A percentile compares a stretch with the other conserved stretches of the same genome.
Conservation (phyloP, 1,284 basidiomycete species). For the Sporisorium scitamineum region DNA sequence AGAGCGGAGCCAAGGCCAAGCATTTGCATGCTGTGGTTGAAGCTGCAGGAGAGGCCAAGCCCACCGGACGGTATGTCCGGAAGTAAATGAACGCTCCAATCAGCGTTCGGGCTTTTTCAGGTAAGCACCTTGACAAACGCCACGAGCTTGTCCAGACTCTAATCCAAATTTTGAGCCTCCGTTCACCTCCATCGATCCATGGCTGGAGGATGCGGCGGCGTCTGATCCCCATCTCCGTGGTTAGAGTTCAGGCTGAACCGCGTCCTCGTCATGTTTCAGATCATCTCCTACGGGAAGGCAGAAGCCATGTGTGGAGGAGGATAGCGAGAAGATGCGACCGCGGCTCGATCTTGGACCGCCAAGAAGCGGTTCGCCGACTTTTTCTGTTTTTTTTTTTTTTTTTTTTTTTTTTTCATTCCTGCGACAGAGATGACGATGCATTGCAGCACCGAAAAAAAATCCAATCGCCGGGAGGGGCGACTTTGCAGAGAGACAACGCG, state of each 20-base stretch:
- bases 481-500: not conserved
- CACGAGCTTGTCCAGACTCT: not conserved
- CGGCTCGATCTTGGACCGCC: too few relatives aligned
- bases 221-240: not conserved
- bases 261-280: not conserved
- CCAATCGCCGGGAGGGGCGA: constrained; percentile 3
- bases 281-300: not conserved
- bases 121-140: not conserved
- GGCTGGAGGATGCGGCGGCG: too few relatives aligned
- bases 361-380: not conserved
- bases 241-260: not conserved
- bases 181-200: too few relatives aligned
- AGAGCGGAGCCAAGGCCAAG: too few relatives aligned
- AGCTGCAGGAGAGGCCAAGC: not conserved
- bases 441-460: not conserved
- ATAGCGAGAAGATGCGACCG: too few relatives aligned
- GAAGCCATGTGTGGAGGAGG: too few relatives aligned
- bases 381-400: too few relatives aligned
- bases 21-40: not conserved
- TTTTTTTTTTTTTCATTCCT: not conserved
- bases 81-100: too few relatives aligned
- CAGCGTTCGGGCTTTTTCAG: not conserved
- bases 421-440: constrained; percentile 3
- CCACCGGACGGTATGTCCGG: too few relatives aligned
- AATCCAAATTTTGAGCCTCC: not conserved